Percentiles rank a stretch among this genome's conserved stretches.
phyloP scores from a whole-genome alignment of 345 rosid genomes.

The Gossypium raimondii region DNA sequence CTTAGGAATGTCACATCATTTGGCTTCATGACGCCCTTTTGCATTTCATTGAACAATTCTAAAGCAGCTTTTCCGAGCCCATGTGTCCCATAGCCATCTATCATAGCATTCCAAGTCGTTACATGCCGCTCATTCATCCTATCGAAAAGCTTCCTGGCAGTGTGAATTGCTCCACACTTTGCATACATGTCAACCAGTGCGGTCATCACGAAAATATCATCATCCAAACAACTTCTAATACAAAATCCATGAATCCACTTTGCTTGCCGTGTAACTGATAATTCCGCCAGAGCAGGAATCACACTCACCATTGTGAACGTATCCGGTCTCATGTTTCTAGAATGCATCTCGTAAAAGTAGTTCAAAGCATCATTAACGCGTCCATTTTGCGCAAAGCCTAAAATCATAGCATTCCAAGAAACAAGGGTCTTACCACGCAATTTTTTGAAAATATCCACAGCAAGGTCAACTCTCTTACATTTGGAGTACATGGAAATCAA shows the following conservation, averaged over 20 bases:
- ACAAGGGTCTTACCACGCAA: constrained; percentile 51
- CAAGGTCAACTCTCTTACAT: constrained; percentile 56
- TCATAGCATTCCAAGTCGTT: constrained; percentile 85
- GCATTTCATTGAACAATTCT: constrained; percentile 58
- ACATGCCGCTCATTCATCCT: constrained; percentile 59
- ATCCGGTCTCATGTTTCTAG: constrained; percentile 44
- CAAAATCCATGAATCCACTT: constrained; percentile 71
- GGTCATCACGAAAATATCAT: constrained; percentile 56
- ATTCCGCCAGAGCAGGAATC: constrained; percentile 65
- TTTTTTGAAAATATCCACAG: constrained; percentile 49
- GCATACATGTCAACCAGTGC: constrained; percentile 83
- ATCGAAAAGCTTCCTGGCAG: constrained; percentile 60
- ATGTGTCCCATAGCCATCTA: constrained; percentile 78
- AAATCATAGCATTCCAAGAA: constrained; percentile 84
- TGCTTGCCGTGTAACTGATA: constrained; percentile 62
- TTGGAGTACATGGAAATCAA: constrained; percentile 82
- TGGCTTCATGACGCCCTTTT: constrained; percentile 45
- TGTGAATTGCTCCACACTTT: constrained; percentile 67
- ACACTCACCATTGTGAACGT: constrained; percentile 79
- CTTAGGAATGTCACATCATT: constrained; percentile 75
- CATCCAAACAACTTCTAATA: constrained; percentile 44
- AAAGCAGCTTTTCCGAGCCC: constrained; percentile 64
- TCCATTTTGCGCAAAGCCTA: constrained; percentile 74
- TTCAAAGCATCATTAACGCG: constrained; percentile 57
- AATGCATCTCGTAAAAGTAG: constrained; percentile 50